These are phyloP conservation scores for Aspergillus biplanus DNA, from an alignment of 495 filamentous ascomycete genomes.

Conservation along the genomic window DNA sequence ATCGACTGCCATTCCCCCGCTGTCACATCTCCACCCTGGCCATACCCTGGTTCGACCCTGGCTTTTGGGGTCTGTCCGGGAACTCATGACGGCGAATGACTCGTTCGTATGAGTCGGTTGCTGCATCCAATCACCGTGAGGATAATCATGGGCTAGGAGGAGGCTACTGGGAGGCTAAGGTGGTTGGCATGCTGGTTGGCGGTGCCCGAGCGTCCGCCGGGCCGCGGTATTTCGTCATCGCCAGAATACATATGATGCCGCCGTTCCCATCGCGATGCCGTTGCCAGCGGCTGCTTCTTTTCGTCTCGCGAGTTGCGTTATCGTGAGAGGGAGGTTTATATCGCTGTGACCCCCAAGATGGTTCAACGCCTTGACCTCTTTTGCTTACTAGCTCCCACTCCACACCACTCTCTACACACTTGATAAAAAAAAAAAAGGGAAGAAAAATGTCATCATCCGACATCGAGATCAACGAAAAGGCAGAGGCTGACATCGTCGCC, in stretches of 20 bases:
- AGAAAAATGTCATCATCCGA: no score
- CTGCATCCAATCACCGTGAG: not conserved
- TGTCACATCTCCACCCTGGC: not conserved
- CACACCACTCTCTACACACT: no score
- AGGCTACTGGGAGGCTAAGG: not conserved
- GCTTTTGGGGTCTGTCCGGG: not conserved
- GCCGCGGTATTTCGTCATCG: not conserved
- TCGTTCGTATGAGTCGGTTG: not conserved
- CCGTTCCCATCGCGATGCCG: not conserved
- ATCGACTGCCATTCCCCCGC: slow-evolving; percentile 19
- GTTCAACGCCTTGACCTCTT: no score
- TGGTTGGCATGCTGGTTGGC: not conserved
- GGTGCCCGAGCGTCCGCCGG: slow-evolving; percentile 2
- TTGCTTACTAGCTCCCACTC: no score
- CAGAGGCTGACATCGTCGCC: not conserved
- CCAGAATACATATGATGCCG: slow-evolving; percentile 19
- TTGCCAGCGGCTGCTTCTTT: no score
- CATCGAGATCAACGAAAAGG: no score
- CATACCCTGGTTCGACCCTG: not conserved
- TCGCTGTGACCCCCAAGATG: no score
- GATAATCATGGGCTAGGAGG: not conserved
- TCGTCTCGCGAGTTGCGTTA: no score
- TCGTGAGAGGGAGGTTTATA: no score
- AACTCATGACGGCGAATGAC: not conserved
- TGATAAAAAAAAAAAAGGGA: no score